Evolutionary conservation across 805 yeast genomes (phyloP).

Genomic region (Hanseniaspora taiwanica): DNA sequence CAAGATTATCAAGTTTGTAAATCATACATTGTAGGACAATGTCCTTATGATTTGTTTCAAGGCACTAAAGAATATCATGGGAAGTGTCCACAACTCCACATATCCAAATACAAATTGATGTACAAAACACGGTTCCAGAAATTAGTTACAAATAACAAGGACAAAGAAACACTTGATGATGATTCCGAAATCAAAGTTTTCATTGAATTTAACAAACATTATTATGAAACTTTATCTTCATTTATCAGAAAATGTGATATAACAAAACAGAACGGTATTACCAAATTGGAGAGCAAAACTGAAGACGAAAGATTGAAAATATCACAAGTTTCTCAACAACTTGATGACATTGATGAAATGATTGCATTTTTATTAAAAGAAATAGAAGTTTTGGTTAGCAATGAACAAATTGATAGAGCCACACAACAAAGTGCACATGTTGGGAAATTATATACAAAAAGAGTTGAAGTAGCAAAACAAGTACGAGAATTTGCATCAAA

Average conservation of each 20-base stretch:
- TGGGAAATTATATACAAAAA: constrained; percentile 31
- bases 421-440: constrained; percentile 35
- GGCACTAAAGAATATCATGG: constrained; percentile 80
- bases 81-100: constrained; percentile 60
- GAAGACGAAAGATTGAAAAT: constrained; percentile 58
- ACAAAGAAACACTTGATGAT: neutral
- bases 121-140: constrained; percentile 38
- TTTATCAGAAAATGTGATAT: constrained; percentile 57
- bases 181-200: neutral
- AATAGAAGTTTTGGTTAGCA: constrained; percentile 36
- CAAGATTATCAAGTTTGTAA: constrained; percentile 58
- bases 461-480: constrained; percentile 40
- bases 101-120: constrained; percentile 58
- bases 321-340: constrained; percentile 37
- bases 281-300: constrained; percentile 51
- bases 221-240: constrained; percentile 32
- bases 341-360: constrained; percentile 48
- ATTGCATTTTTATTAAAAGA: constrained; percentile 61
- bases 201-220: constrained; percentile 32
- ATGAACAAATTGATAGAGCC: constrained; percentile 38
- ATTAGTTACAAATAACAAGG: constrained; percentile 8
- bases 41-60: constrained; percentile 72
- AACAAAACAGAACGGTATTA: constrained; percentile 47
- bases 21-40: constrained; percentile 68
- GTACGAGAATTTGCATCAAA: constrained; percentile 53